A percentile compares a stretch with the other conserved stretches of the same genome.
Conservation (phyloP, 2,329 filamentous ascomycete genomes). For the Neofusicoccum kwambonambiense region DNA sequence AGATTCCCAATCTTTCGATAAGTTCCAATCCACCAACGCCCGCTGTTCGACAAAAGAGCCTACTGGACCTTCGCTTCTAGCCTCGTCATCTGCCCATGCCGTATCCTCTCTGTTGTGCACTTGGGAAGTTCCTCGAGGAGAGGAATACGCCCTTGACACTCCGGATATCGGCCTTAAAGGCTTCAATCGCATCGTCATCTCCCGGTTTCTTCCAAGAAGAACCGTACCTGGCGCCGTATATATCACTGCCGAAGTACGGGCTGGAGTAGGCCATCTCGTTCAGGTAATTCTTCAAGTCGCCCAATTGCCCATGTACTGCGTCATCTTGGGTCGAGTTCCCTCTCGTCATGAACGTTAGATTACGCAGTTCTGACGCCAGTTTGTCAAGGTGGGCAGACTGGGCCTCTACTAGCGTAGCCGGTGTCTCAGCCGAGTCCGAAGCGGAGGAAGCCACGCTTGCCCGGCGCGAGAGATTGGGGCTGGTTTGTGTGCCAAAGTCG, state of each 20-base stretch:
- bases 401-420: slow-evolving; percentile 27
- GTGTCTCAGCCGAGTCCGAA: slow-evolving; percentile 25
- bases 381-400: slow-evolving; percentile 40
- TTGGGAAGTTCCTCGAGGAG: slow-evolving; percentile 68
- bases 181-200: slow-evolving; percentile 67
- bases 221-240: slow-evolving; percentile 31
- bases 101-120: background rate
- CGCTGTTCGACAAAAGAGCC: too few relatives aligned
- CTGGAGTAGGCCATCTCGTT: slow-evolving; percentile 44
- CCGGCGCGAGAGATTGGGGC: slow-evolving; percentile 35
- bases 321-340: slow-evolving; percentile 52
- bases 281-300: slow-evolving; percentile 63
- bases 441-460: slow-evolving; percentile 25
- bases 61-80: background rate
- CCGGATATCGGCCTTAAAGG: slow-evolving; percentile 71
- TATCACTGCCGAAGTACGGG: slow-evolving; percentile 45
- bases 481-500: slow-evolving; percentile 77
- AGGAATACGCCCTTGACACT: slow-evolving; percentile 77
- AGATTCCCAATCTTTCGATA: background rate
- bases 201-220: slow-evolving; percentile 50
- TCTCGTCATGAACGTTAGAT: slow-evolving; percentile 51
- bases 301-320: slow-evolving; percentile 48
- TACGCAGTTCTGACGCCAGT: slow-evolving; percentile 33
- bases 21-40: background rate
- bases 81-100: background rate